Percentiles rank a stretch among this genome's conserved stretches.
Evolutionary conservation across 2,329 filamentous ascomycete genomes (phyloP).

Genomic region (Scedosporium boydii): DNA sequence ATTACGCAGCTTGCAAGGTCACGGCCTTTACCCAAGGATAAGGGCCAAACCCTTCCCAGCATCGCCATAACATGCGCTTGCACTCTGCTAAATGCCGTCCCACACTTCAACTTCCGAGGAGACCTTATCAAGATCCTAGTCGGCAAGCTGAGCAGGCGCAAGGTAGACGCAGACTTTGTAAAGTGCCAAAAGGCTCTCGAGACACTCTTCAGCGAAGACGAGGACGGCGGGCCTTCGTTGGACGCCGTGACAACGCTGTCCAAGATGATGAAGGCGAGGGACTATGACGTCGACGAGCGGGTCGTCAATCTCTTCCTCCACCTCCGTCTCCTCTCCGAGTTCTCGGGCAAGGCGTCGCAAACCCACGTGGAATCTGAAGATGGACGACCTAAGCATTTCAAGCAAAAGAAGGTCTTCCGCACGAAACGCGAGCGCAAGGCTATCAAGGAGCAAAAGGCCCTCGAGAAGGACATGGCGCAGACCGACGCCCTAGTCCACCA

Average conservation of each 20-base stretch:
- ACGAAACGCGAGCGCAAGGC: conserved; percentile 82
- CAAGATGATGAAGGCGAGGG: conserved; percentile 89
- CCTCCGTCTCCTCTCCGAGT: conserved; percentile 79
- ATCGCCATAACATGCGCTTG: conserved; percentile 83
- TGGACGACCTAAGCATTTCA: conserved; percentile 54
- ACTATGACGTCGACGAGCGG: conserved; percentile 74
- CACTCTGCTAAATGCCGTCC: conserved; percentile 67
- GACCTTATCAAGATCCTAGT: conserved; percentile 84
- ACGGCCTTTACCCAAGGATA: conserved; percentile 8
- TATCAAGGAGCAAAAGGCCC: conserved; percentile 72
- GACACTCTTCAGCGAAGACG: conserved; percentile 74
- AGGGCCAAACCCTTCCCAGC: conserved; percentile 47
- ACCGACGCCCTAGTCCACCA: conserved; percentile 86
- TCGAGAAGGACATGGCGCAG: conserved; percentile 88
- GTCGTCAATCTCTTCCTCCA: conserved; percentile 87
- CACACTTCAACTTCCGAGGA: conserved; percentile 93
- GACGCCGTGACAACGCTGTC: conserved; percentile 77
- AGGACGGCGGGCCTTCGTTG: conserved; percentile 79
- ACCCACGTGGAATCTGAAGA: conserved; percentile 55
- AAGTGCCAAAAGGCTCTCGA: conserved; percentile 74
- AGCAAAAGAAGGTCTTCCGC: conserved; percentile 73
- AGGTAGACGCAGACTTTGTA: conserved; percentile 62
- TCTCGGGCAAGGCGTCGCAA: conserved; percentile 72
- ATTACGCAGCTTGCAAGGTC: conserved; percentile 59
- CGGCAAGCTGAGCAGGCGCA: conserved; percentile 66